Conservation (phyloP, 768 basidiomycete species). For the Tylopilus vinaceipallidus region DNA sequence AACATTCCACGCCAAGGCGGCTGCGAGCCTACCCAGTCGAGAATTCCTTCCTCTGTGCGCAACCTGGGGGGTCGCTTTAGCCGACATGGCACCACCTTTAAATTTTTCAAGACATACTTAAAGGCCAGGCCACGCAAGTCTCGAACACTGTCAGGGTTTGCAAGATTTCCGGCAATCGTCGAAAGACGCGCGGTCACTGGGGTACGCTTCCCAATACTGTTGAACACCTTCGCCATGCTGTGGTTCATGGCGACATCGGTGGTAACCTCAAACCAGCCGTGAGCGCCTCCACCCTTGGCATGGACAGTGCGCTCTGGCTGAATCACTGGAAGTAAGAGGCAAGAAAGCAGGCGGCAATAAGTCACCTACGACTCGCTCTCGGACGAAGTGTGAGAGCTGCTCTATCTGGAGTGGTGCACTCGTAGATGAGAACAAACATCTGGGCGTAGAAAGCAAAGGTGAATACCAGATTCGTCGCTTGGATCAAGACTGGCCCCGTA, state of each 20-base stretch:
- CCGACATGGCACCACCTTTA: neutral
- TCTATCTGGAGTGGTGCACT: slow-evolving; percentile 10
- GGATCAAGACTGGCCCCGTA: slow-evolving; percentile 12
- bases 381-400: slow-evolving; percentile 16
- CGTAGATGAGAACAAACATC: neutral
- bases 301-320: slow-evolving; percentile 19
- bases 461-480: slow-evolving; percentile 11
- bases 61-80: slow-evolving; percentile 22
- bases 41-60: slow-evolving; percentile 38
- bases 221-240: slow-evolving; percentile 16
- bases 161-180: slow-evolving; percentile 54
- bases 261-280: slow-evolving; percentile 20
- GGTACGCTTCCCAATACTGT: slow-evolving; percentile 17
- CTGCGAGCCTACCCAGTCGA: slow-evolving; percentile 36
- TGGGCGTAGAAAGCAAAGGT: neutral
- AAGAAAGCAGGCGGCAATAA: no score
- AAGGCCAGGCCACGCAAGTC: slow-evolving; percentile 56
- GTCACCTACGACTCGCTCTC: slow-evolving; percentile 17
- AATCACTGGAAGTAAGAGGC: neutral
- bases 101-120: slow-evolving; percentile 36
- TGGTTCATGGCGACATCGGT: slow-evolving; percentile 14
- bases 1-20: slow-evolving; percentile 9
- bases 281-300: slow-evolving; percentile 17
- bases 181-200: slow-evolving; percentile 40
- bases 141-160: slow-evolving; percentile 46